Conservation (phyloP, 192 early-diverging fungal species). For the Coemansia sp. region DNA sequence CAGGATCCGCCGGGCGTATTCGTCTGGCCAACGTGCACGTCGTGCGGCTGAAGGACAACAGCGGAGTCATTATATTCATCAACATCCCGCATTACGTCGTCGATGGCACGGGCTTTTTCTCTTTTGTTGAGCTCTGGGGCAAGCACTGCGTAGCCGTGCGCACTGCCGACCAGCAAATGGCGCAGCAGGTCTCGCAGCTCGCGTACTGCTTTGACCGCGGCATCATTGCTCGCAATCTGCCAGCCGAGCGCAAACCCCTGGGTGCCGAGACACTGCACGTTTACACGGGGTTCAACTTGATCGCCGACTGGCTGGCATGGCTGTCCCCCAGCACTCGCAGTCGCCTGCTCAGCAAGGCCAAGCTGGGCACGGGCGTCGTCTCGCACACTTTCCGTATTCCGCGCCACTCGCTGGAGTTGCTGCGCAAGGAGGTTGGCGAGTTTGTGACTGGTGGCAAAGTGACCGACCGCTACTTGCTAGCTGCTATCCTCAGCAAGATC, state of each 20-base stretch:
- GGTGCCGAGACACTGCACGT: slow-evolving; percentile 14
- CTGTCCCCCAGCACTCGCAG: slow-evolving; percentile 44
- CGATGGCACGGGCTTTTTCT: slow-evolving; percentile 46
- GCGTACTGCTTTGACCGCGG: slow-evolving; percentile 40
- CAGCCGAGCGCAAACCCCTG: slow-evolving; percentile 31
- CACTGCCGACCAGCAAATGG: not conserved
- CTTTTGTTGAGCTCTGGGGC: slow-evolving; percentile 49
- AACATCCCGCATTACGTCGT: slow-evolving; percentile 50
- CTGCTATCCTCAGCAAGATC: slow-evolving; percentile 42
- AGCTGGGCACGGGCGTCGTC: slow-evolving; percentile 21
- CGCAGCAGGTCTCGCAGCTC: not conserved
- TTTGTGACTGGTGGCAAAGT: not conserved
- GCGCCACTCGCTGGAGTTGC: slow-evolving; percentile 2
- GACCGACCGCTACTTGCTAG: slow-evolving; percentile 26
- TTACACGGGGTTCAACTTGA: slow-evolving; percentile 26
- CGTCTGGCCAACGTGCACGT: slow-evolving; percentile 35
- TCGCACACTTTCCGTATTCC: slow-evolving; percentile 44
- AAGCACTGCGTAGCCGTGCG: slow-evolving; percentile 20
- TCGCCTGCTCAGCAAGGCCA: slow-evolving; percentile 26
- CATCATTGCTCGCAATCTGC: slow-evolving; percentile 33
- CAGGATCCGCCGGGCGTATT: slow-evolving; percentile 12
- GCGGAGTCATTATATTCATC: slow-evolving; percentile 40
- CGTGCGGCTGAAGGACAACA: slow-evolving; percentile 33
- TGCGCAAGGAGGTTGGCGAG: slow-evolving; percentile 16
- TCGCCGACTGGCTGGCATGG: slow-evolving; percentile 52